These are phyloP conservation scores for Sporothrix euskadiensis DNA, from an alignment of 2,329 filamentous ascomycete species.

Conservation along the genomic window DNA sequence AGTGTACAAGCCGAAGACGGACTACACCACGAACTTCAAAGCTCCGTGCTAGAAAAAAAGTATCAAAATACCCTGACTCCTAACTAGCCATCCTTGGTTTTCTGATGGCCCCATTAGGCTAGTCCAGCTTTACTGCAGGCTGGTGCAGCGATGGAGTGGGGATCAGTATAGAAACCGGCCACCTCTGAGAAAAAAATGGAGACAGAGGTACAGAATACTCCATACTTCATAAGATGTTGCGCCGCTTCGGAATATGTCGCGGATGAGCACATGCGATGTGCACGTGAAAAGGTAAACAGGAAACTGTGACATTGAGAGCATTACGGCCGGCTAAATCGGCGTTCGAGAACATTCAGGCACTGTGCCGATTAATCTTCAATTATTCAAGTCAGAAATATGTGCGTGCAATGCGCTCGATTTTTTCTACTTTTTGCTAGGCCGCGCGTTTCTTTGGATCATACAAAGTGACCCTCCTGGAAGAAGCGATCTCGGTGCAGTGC, in stretches of 20 bases:
- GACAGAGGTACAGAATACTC: too few relatives aligned
- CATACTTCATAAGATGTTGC: too few relatives aligned
- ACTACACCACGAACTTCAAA: neutral
- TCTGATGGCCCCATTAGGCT: constrained; percentile 11
- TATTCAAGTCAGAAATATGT: neutral
- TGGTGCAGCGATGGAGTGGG: neutral
- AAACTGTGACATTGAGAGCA: neutral
- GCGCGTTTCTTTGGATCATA: neutral
- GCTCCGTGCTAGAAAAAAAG: neutral
- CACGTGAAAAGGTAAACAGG: neutral
- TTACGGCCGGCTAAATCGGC: too few relatives aligned
- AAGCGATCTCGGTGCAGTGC: constrained; percentile 66
- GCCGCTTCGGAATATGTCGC: neutral
- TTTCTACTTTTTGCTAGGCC: neutral
- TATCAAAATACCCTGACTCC: neutral
- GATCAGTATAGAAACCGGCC: neutral
- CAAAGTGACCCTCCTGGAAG: constrained; percentile 52
- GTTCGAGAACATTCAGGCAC: neutral
- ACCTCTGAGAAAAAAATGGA: neutral
- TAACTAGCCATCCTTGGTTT: neutral
- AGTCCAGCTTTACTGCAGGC: neutral
- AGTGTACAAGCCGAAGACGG: neutral
- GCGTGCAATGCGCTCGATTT: neutral
- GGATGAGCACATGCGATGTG: neutral
- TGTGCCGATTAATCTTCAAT: neutral